Conservation (phyloP, 495 filamentous ascomycete genomes). For the Aspergillus bridgeri region DNA sequence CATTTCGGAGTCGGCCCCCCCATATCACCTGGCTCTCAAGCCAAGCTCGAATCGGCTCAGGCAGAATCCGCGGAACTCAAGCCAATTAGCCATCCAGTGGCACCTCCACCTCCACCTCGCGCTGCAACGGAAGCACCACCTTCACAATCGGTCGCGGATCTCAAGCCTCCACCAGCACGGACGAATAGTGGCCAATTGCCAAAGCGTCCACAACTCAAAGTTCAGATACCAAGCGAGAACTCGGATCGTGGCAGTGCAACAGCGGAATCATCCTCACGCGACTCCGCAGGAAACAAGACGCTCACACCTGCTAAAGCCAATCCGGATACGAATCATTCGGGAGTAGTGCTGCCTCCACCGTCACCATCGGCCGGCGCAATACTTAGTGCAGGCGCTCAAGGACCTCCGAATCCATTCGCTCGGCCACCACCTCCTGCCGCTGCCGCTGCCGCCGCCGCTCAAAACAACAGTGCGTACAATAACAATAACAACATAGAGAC, state of each 20-base stretch:
- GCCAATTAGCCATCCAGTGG: constrained; percentile 23
- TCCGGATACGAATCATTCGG: constrained; percentile 56
- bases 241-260: constrained; percentile 79
- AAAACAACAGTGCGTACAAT: constrained; percentile 49
- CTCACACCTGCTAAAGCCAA: constrained; percentile 48
- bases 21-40: constrained; percentile 32
- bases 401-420: constrained; percentile 94
- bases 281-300: constrained; percentile 57
- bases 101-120: constrained; percentile 48
- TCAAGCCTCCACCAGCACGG: constrained; percentile 72
- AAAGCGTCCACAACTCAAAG: constrained; percentile 79
- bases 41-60: constrained; percentile 41
- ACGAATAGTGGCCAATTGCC: constrained; percentile 63
- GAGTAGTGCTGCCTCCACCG: constrained; percentile 85
- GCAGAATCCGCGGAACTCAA: constrained; percentile 47
- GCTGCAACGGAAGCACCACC: constrained; percentile 42
- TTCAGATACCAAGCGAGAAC: constrained; percentile 89
- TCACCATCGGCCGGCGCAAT: constrained; percentile 84
- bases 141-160: constrained; percentile 50
- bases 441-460: constrained; percentile 27
- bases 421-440: constrained; percentile 63
- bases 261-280: constrained; percentile 70
- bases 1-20: constrained; percentile 66
- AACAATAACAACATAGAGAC: constrained; percentile 83
- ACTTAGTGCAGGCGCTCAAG: constrained; percentile 85